These are phyloP conservation scores for Penicillium maclennaniae DNA, from an alignment of 495 filamentous ascomycete genomes.

Conservation along the genomic window DNA sequence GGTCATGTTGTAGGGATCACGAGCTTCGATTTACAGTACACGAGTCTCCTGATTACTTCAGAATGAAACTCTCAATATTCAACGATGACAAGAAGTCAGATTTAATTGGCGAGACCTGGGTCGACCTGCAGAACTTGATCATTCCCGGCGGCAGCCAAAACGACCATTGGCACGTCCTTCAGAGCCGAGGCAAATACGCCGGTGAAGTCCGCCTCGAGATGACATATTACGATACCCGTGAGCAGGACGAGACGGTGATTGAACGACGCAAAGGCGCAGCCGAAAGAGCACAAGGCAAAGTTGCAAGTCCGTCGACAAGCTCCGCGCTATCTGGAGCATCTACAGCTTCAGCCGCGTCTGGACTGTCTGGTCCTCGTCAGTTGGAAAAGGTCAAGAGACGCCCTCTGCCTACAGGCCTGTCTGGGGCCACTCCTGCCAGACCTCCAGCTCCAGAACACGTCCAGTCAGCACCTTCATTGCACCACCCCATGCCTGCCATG, in stretches of 20 bases:
- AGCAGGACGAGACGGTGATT: conserved; percentile 63
- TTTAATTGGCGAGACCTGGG: conserved; percentile 88
- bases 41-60: conserved; percentile 92
- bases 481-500: conserved; percentile 22
- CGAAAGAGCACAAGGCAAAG: conserved; percentile 31
- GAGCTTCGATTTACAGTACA: conserved; percentile 95
- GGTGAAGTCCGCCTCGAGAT: conserved; percentile 93
- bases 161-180: conserved; percentile 85
- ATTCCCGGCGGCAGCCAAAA: conserved; percentile 84
- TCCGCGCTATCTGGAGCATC: neutral
- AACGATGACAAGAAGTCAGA: conserved; percentile 98
- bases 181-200: conserved; percentile 87
- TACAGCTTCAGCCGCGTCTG: conserved; percentile 19
- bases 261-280: conserved; percentile 50
- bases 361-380: conserved; percentile 57
- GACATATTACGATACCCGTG: conserved; percentile 89
- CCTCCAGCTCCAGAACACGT: conserved; percentile 26
- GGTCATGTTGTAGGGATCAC: conserved; percentile 69
- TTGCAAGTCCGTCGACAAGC: neutral
- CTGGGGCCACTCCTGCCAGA: conserved; percentile 34
- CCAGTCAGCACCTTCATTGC: conserved; percentile 23
- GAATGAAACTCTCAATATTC: conserved; percentile 91
- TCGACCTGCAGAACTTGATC: conserved; percentile 76
- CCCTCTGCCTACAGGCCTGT: conserved; percentile 71
- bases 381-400: conserved; percentile 66